Evolutionary conservation across 371 early-diverging fungal genomes (phyloP), one percentile per base, ranked within the genome.

Genomic region (Entomophthora muscae): DNA sequence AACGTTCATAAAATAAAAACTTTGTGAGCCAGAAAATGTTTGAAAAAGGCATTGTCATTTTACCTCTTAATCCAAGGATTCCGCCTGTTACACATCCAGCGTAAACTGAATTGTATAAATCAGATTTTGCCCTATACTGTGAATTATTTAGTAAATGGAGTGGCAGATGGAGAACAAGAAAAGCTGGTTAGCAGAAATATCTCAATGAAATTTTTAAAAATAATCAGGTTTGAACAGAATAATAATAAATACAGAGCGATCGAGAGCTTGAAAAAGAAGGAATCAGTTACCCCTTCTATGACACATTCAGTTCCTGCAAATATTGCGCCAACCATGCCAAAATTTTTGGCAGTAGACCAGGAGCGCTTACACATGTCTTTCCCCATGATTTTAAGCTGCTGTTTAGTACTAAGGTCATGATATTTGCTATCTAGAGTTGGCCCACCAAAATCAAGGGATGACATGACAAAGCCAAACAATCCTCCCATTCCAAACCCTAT

Each of bases 11-110:
- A n/a, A n/a, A n/a, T n/a, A n/a, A n/a, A n/a, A n/a, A n/a, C n/a
- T n/a, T n/a, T n/a, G n/a, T n/a, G n/a, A n/a, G n/a, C n/a, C n/a
- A n/a, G n/a, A n/a, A n/a, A n/a, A n/a, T n/a, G n/a, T n/a, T n/a
- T n/a, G n/a, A n/a, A n/a, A n/a, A n/a, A n/a, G n/a, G n/a, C n/a
- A n/a, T n/a, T n/a, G n/a, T n/a, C n/a, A n/a, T 23, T 65, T 51
- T 61, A 76, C 82, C 78, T 72, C 78, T 80, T 7, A 85, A 83
- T 21, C 91, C 91, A 66, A 97, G 72, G 12, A 83, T 76, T 22
- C 89, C 96, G 52, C 98, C 98, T 31, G 98, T 91, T 53, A 93
- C 74, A 72, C 95, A 95, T 17, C 98, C 98, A 32, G 94, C 92
- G 5, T 83, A 76, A 5, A 89, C 75, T 65, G 89, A 84, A 69